Base-by-base conservation (phyloP, 352 stramenopile species). In the Phytophthora brassicae region DNA sequence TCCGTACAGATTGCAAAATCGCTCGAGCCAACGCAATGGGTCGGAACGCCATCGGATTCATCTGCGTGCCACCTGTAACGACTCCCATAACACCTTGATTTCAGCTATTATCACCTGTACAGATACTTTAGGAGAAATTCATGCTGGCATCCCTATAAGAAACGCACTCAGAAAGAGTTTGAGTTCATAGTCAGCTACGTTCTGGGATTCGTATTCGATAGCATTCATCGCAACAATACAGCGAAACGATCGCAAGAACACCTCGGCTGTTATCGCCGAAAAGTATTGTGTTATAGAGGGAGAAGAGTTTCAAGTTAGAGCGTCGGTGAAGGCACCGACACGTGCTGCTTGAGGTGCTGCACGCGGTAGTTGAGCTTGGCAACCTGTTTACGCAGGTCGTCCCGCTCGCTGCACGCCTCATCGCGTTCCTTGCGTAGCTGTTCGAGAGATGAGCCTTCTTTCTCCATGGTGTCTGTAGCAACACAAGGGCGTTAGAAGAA, bases 121-220 rank as follows among this genome's bases (percentile, higher is more conserved):
- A 62, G 2, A 72, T 70, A 14, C 22, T 68, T n/a, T 44, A 4
- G 24, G 28, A 20, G 68, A 68, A 44, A 92, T 87, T 39, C 78
- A 89, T 16, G 74, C 69, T 29, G 79, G 77, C 7, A 92, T 69
- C 0, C 80, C 77, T 12, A 73, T 75, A 12, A 90, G 59, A 54
- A 92, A 90, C 17, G 83, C 77, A 31, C 72, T 76, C 8, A 92
- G 67, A 16, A 94, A 59, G n/a, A 92, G 52, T 50, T 90, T 91
- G 29, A 92, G 66, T 47, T 94, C 86, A 38, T 94, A 92, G 55
- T 91, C 83, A 35, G 88, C 78, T 6, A 94, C 82, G 39, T 88
- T 89, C 56, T 90, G 74, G 12, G 81, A 92, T 59, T 92, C 86
- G 53, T 85, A 94, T 59, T 94, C 86, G 55, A 94, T 83, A 66